Base-by-base conservation (phyloP, 441 rosid genomes). In the Erodium moschatum region DNA sequence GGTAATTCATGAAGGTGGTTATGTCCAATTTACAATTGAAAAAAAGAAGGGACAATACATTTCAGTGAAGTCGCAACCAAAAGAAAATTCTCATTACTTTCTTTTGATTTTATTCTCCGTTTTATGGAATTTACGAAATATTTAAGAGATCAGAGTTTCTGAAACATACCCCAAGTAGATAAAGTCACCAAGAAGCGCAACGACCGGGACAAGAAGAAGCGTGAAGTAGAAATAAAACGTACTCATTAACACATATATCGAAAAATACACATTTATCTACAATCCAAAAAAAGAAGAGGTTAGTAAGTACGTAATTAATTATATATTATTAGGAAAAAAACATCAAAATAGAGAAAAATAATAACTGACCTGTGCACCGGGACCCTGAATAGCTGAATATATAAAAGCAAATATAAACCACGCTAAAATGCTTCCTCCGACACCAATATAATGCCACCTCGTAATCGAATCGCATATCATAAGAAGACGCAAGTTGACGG, bases 381-480 rank as follows among this genome's bases (percentile, higher is more conserved):
- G 75, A 15, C 84, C 82, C 76, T 48, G 81, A 56, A 92, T 81
- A 76, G 89, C 83, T 15, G 93, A 85, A 80, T 95, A 95, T 67
- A 89, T 48, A 67, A 83, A 89, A 74, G 87, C 81, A 72, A 92
- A 95, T 65, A 84, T 18, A 70, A 95, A 92, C 99, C 99, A 95
- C 9, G 93, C 90, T 67, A 84, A 75, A 80, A 95, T 85, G 83
- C 98, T 95, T 71, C 99, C 99, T 71, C 97, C 91, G 56, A 92
- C 96, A 74, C 88, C 84, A 38, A 89, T 86, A 78, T 87, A 70
- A 81, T 95, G 99, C 95, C 92, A 95, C 81, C 88, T 84, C 13
- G 99, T 95, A 67, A 95, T 88, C 38, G 97, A 84, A 72, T 95
- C 90, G 69, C 98, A 89, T 78, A 92, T 92, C 96, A 95, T 80